phyloP scores from a whole-genome alignment of 1,139 yeast genomes.

The Yamadazyma sp. region DNA sequence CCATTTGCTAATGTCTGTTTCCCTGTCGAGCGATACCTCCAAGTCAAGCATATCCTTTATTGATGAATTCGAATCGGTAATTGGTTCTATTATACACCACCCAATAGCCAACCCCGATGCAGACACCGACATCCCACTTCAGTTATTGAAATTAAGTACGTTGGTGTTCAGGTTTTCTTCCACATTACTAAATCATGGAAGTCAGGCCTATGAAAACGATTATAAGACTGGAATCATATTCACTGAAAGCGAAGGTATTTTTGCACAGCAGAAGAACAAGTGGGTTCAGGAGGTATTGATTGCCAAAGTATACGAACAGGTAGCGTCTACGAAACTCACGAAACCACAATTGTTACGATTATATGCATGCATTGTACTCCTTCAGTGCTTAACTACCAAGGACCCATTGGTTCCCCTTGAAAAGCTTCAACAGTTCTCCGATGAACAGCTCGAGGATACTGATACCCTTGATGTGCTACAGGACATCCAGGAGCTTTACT shows the following conservation, averaged over 20 bases:
- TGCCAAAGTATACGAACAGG: constrained; percentile 3
- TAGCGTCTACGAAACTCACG: neutral
- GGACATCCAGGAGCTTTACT: constrained; percentile 30
- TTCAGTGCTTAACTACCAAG: constrained; percentile 8
- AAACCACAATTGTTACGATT: constrained; percentile 1
- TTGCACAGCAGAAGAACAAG: constrained; percentile 24
- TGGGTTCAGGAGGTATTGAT: constrained; percentile 21
- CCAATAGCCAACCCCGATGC: neutral
- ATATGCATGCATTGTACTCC: constrained; percentile 10
- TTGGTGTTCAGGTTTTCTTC: constrained; percentile 24
- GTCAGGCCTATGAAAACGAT: constrained; percentile 9
- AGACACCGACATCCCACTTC: constrained; percentile 16
- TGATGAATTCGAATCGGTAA: constrained; percentile 16
- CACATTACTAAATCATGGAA: constrained; percentile 14
- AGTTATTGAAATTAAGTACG: constrained; percentile 24
- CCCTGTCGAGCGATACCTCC: constrained; percentile 8
- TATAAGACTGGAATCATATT: constrained; percentile 25
- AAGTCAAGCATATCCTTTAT: constrained; percentile 10
- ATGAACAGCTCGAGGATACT: constrained; percentile 15
- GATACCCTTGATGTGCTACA: constrained; percentile 19
- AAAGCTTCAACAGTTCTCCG: constrained; percentile 6
- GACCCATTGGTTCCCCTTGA: constrained; percentile 10
- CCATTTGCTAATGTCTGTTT: neutral
- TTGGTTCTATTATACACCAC: constrained; percentile 6
- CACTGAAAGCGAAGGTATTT: constrained; percentile 18